Percentiles rank a stretch among this genome's conserved stretches.
Evolutionary conservation across 2,329 filamentous ascomycete species (phyloP).

Genomic region (Diaporthe sp.): DNA sequence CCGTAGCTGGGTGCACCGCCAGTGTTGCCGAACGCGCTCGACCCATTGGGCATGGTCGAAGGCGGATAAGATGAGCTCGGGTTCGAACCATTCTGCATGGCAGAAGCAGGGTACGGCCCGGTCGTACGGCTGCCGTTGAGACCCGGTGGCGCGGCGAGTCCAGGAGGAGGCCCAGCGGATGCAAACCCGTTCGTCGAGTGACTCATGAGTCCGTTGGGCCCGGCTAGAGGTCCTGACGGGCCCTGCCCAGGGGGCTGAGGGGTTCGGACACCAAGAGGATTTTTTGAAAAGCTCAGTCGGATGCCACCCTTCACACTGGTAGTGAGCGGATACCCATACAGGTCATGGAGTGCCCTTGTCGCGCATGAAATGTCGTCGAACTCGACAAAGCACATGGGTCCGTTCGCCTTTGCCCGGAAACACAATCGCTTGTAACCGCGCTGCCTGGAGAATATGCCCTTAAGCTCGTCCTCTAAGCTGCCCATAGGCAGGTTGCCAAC

Average conservation of each 20-base stretch:
- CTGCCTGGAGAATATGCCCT: slow-evolving; percentile 92
- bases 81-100: slow-evolving; percentile 25
- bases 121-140: slow-evolving; percentile 57
- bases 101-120: slow-evolving; percentile 20
- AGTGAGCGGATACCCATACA: slow-evolving; percentile 88
- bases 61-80: slow-evolving; percentile 25
- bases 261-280: slow-evolving; percentile 91
- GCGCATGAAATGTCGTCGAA: slow-evolving; percentile 95
- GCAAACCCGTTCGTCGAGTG: slow-evolving; percentile 72
- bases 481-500: slow-evolving; percentile 96
- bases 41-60: slow-evolving; percentile 13
- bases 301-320: slow-evolving; percentile 97
- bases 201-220: slow-evolving; percentile 71
- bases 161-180: slow-evolving; percentile 84
- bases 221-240: slow-evolving; percentile 59
- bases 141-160: slow-evolving; percentile 81
- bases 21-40: not conserved
- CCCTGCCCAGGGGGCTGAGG: slow-evolving; percentile 70
- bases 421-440: slow-evolving; percentile 95
- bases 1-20: slow-evolving; percentile 17
- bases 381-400: slow-evolving; percentile 98
- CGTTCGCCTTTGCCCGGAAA: slow-evolving; percentile 94
- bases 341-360: slow-evolving; percentile 88
- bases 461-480: slow-evolving; percentile 95
- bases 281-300: slow-evolving; percentile 96